Evolutionary conservation across 371 early-diverging fungal genomes (phyloP).

Genomic region (Nematocida ironsii): DNA sequence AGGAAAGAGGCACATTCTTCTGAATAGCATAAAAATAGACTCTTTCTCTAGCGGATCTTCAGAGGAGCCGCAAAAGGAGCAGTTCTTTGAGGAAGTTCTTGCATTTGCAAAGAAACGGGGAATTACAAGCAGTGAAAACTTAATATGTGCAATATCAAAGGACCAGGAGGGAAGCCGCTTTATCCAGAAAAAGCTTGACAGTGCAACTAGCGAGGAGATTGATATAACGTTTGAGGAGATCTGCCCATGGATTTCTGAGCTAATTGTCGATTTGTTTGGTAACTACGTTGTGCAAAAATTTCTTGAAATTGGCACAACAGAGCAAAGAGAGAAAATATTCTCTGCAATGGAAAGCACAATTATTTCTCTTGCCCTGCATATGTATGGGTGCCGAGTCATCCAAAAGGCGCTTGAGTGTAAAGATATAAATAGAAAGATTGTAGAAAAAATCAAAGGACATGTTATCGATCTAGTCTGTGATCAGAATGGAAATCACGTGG

Average conservation of each 20-base stretch:
- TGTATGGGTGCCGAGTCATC: conserved; percentile 99
- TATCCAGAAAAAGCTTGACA: conserved; percentile 95
- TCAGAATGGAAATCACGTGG: conserved; percentile 99
- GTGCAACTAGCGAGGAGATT: conserved; percentile 83
- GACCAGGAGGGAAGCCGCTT: conserved; percentile 98
- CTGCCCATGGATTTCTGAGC: conserved; percentile 79
- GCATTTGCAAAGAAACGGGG: conserved; percentile 49
- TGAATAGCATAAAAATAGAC: conserved; percentile 25
- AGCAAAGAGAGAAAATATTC: conserved; percentile 56
- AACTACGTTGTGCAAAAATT: conserved; percentile 99
- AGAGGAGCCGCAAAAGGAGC: conserved; percentile 5
- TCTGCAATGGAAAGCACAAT: conserved; percentile 87
- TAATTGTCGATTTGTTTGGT: conserved; percentile 98
- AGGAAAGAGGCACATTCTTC: conserved; percentile 11
- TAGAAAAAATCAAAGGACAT: conserved; percentile 84
- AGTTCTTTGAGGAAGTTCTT: conserved; percentile 52
- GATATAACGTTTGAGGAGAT: conserved; percentile 91
- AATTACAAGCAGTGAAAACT: conserved; percentile 3
- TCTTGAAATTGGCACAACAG: conserved; percentile 60
- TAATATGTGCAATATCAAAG: conserved; percentile 70
- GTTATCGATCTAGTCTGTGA: conserved; percentile 94
- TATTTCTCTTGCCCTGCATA: conserved; percentile 84
- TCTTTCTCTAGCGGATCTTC: neutral
- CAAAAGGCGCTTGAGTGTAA: conserved; percentile 88
- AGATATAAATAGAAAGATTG: conserved; percentile 75